phyloP scores from a whole-genome alignment of 1,284 basidiomycete species.

The Cronartium quercuum region DNA sequence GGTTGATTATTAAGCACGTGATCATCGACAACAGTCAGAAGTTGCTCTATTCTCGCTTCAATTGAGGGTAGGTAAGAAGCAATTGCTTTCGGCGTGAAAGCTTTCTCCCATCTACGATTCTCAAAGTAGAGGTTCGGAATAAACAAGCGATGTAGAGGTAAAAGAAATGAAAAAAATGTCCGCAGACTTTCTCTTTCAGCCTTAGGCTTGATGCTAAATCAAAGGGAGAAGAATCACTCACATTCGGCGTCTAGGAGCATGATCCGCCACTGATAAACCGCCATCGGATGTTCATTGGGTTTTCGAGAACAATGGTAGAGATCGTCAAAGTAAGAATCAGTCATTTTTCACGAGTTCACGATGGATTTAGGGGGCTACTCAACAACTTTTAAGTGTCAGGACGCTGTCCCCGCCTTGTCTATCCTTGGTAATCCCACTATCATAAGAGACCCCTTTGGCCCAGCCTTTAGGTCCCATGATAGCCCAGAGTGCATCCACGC shows the following conservation, averaged over 20 bases:
- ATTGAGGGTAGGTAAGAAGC: slow-evolving; percentile 17
- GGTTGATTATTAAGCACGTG: neutral
- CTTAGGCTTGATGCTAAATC: neutral
- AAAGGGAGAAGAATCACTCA: neutral
- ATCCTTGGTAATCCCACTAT: slow-evolving; percentile 31
- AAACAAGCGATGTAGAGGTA: no score
- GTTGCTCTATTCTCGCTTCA: slow-evolving; percentile 13
- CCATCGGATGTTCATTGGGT: neutral
- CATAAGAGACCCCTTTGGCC: slow-evolving; percentile 27
- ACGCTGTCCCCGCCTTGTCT: slow-evolving; percentile 22
- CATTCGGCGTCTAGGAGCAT: slow-evolving; percentile 30
- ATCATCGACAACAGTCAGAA: slow-evolving; percentile 10
- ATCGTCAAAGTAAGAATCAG: neutral
- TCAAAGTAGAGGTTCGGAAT: no score
- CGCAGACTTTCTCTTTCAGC: no score
- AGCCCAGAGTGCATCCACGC: slow-evolving; percentile 17
- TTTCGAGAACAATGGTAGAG: neutral
- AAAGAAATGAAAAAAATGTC: neutral
- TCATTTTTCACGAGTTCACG: neutral
- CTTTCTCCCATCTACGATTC: slow-evolving; percentile 19
- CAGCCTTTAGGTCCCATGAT: slow-evolving; percentile 37
- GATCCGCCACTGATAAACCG: slow-evolving; percentile 6
- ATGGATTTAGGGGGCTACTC: neutral
- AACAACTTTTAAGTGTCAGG: slow-evolving; percentile 23
- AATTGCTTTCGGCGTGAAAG: slow-evolving; percentile 35